Evolutionary conservation across 116 monocot genomes (phyloP).

Genomic region (Iris pallida): DNA sequence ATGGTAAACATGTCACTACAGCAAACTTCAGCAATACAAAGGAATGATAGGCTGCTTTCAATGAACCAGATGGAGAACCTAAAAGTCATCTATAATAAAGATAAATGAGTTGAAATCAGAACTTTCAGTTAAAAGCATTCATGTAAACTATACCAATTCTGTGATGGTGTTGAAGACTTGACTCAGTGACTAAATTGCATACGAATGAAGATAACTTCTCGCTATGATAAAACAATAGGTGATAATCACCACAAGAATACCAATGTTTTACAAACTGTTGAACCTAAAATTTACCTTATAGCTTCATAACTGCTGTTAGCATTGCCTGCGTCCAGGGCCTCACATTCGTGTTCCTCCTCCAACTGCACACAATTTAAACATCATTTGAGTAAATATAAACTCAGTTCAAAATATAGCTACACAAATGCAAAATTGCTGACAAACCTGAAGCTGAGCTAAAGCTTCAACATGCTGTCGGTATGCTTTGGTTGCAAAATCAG

Average conservation of each 20-base stretch:
- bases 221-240: too few relatives aligned
- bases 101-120: too few relatives aligned
- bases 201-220: too few relatives aligned
- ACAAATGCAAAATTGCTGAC: slow-evolving; percentile 5
- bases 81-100: too few relatives aligned
- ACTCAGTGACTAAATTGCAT: too few relatives aligned
- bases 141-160: too few relatives aligned
- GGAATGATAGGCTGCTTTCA: too few relatives aligned
- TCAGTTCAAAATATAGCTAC: background rate
- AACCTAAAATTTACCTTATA: slow-evolving; percentile 30
- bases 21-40: background rate
- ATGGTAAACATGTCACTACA: too few relatives aligned
- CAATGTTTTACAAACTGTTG: background rate
- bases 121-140: too few relatives aligned
- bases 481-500: slow-evolving; percentile 91
- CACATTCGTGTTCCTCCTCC: slow-evolving; percentile 71
- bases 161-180: too few relatives aligned
- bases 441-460: slow-evolving; percentile 89
- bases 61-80: too few relatives aligned
- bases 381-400: background rate
- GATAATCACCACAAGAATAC: too few relatives aligned
- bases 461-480: slow-evolving; percentile 95
- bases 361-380: slow-evolving; percentile 43
- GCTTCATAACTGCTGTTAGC: slow-evolving; percentile 31
- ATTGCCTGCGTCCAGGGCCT: slow-evolving; percentile 41